These are phyloP conservation scores for Debaryomyces hansenii DNA, from an alignment of 805 yeast genomes.

Conservation along the genomic window DNA sequence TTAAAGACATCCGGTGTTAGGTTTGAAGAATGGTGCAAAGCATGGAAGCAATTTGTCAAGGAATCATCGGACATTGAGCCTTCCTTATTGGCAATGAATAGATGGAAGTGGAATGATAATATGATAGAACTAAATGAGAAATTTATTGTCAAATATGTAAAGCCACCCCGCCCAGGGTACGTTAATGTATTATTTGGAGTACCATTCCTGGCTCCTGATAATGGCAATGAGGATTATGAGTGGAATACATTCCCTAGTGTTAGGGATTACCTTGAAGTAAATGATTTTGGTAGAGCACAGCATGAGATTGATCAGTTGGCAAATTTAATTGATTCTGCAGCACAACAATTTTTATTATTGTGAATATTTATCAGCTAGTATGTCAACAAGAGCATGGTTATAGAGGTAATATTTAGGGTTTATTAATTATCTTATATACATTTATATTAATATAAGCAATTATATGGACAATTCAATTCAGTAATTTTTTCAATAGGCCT, in stretches of 20 bases:
- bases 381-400: background rate
- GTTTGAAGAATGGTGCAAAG: slow-evolving; percentile 54
- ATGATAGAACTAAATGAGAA: slow-evolving; percentile 54
- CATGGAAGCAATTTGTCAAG: slow-evolving; percentile 56
- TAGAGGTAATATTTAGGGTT: background rate
- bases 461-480: background rate
- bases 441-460: background rate
- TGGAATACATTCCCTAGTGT: slow-evolving; percentile 77
- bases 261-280: slow-evolving; percentile 59
- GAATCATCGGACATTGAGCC: slow-evolving; percentile 64
- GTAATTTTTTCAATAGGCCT: no score
- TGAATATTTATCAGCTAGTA: background rate
- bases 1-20: slow-evolving; percentile 37
- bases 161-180: slow-evolving; percentile 60
- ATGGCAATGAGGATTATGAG: slow-evolving; percentile 30
- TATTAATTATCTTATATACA: background rate
- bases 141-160: slow-evolving; percentile 46
- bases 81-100: slow-evolving; percentile 61
- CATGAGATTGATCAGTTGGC: slow-evolving; percentile 48
- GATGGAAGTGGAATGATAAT: slow-evolving; percentile 83
- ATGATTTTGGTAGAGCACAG: slow-evolving; percentile 56
- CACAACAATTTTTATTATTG: slow-evolving; percentile 8
- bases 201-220: slow-evolving; percentile 55
- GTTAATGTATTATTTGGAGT: slow-evolving; percentile 71
- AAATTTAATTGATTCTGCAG: slow-evolving; percentile 16